phyloP scores from a whole-genome alignment of 495 filamentous ascomycete genomes.

The Penicillium goetzii region DNA sequence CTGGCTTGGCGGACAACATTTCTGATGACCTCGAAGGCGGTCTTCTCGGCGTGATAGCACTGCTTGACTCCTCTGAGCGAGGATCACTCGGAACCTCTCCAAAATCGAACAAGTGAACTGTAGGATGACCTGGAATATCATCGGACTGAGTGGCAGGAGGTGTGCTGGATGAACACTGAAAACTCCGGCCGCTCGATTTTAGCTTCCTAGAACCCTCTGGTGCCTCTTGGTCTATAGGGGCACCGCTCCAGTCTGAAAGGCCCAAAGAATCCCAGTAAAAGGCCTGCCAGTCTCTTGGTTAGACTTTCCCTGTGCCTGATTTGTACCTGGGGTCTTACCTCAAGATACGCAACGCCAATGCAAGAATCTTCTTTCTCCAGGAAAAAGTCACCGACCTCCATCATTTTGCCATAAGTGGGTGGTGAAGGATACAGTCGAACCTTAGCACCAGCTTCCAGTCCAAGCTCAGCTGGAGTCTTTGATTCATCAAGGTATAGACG shows the following conservation, averaged over 20 bases:
- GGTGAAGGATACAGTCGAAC: not conserved
- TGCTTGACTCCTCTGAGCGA: no score
- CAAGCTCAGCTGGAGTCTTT: not conserved
- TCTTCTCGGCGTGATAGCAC: no score
- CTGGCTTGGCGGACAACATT: no score
- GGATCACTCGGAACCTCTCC: no score
- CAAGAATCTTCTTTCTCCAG: not conserved
- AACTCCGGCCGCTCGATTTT: no score
- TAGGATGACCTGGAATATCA: no score
- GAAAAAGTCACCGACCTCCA: not conserved
- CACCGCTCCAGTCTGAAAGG: not conserved
- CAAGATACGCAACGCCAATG: not conserved
- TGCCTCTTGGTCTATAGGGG: not conserved
- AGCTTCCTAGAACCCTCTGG: no score
- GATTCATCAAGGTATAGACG: not conserved
- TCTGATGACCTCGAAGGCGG: no score
- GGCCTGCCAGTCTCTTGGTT: not conserved
- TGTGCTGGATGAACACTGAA: no score
- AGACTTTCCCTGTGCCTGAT: not conserved
- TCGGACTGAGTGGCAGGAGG: no score
- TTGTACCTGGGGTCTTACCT: not conserved
- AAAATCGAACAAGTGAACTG: no score
- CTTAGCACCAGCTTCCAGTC: not conserved
- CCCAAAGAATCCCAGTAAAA: not conserved
- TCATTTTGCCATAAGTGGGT: not conserved